These are phyloP conservation scores for Xerocomellus chrysenteron DNA, from an alignment of 768 basidiomycete species.

Conservation along the genomic window DNA sequence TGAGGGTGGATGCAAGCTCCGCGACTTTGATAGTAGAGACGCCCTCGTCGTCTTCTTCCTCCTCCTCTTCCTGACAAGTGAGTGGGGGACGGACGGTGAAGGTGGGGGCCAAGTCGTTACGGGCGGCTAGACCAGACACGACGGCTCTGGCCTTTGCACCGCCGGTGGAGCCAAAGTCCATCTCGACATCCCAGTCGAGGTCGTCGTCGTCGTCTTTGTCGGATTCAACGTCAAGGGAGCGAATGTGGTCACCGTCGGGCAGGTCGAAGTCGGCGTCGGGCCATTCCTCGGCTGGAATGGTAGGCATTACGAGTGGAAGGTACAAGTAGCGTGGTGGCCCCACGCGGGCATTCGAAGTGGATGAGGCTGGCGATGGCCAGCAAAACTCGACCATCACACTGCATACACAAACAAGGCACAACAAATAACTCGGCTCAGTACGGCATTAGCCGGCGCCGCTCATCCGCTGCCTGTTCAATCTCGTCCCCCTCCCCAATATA, in stretches of 20 bases:
- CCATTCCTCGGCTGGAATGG: conserved; percentile 79
- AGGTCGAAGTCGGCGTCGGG: conserved; percentile 85
- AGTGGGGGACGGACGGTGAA: conserved; percentile 67
- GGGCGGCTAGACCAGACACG: conserved; percentile 38
- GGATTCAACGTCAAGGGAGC: conserved; percentile 53
- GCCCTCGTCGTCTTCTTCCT: conserved; percentile 78
- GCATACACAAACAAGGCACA: conserved; percentile 21
- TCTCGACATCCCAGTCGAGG: conserved; percentile 81
- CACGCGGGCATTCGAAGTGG: neutral
- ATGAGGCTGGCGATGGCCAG: neutral
- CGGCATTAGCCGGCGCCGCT: neutral
- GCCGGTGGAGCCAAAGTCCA: conserved; percentile 62
- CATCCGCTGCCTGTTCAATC: neutral
- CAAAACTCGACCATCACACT: neutral
- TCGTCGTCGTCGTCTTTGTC: conserved; percentile 66
- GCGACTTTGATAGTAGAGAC: conserved; percentile 81
- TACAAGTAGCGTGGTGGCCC: neutral
- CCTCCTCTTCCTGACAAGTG: conserved; percentile 43
- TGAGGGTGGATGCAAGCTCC: conserved; percentile 41
- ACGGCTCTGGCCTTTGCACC: conserved; percentile 46
- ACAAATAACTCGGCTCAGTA: neutral
- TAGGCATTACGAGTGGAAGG: conserved; percentile 42
- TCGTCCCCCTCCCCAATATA: conserved; percentile 59
- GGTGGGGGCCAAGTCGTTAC: conserved; percentile 40
- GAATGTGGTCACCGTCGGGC: conserved; percentile 69